Conservation (phyloP, 441 rosid genomes). For the Hypseocharis bilobata region DNA sequence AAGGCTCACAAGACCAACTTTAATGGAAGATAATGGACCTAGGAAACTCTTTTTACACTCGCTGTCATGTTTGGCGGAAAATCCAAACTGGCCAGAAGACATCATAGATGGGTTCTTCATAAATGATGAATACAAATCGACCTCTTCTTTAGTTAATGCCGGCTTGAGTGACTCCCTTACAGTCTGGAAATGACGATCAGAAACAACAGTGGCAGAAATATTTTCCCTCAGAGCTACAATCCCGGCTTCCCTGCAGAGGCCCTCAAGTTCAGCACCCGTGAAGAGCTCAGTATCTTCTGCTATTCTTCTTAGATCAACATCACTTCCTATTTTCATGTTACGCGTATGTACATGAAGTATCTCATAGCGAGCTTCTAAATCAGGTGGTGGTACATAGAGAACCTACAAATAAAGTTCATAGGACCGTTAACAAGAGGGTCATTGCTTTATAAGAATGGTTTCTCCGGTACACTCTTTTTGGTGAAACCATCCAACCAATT, state of each 20-base stretch:
- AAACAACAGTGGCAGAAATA: constrained; percentile 49
- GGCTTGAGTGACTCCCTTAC: constrained; percentile 64
- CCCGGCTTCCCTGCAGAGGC: constrained; percentile 78
- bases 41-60: constrained; percentile 5
- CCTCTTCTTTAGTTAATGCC: constrained; percentile 52
- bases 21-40: background rate
- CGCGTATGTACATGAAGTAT: constrained; percentile 73
- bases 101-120: constrained; percentile 25
- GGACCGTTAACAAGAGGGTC: background rate
- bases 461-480: too few species aligned
- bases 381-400: constrained; percentile 74
- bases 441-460: background rate
- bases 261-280: constrained; percentile 78
- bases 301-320: constrained; percentile 54
- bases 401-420: constrained; percentile 34
- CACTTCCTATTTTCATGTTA: constrained; percentile 55
- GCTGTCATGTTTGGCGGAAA: background rate
- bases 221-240: constrained; percentile 75
- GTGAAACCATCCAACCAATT: too few species aligned
- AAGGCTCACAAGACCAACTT: background rate
- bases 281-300: constrained; percentile 74
- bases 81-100: constrained; percentile 11
- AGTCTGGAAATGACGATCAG: constrained; percentile 51
- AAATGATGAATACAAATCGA: constrained; percentile 53
- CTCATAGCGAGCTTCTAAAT: constrained; percentile 67